Conservation (phyloP, 768 basidiomycete species). For the Gymnopilus dilepis region DNA sequence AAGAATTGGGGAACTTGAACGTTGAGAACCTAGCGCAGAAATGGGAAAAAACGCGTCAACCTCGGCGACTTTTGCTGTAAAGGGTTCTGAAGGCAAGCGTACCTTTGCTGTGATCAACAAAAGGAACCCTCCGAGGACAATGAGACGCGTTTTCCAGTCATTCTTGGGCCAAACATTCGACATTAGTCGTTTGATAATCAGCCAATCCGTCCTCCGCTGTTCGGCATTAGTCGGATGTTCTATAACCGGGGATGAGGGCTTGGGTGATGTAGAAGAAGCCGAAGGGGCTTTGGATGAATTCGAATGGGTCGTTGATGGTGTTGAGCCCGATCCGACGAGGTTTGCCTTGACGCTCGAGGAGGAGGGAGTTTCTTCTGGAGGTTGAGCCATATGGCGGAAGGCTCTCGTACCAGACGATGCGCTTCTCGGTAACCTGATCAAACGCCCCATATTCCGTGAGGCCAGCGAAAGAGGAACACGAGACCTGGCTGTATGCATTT, state of each 20-base stretch:
- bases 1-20: slow-evolving; percentile 99
- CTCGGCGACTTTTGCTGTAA: background rate
- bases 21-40: slow-evolving; percentile 73
- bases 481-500: too few relatives aligned
- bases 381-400: slow-evolving; percentile 11
- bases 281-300: too few relatives aligned
- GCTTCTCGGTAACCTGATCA: background rate
- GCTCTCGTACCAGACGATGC: background rate
- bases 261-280: background rate
- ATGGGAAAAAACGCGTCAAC: background rate
- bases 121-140: slow-evolving; percentile 83
- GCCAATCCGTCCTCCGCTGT: slow-evolving; percentile 83
- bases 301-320: too few relatives aligned
- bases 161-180: slow-evolving; percentile 91
- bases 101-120: slow-evolving; percentile 90
- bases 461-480: too few relatives aligned
- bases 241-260: background rate
- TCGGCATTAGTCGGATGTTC: slow-evolving; percentile 41
- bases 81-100: slow-evolving; percentile 24
- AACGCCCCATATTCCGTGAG: too few relatives aligned
- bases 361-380: slow-evolving; percentile 7
- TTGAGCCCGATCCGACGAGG: background rate
- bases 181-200: slow-evolving; percentile 80
- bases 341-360: background rate
- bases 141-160: slow-evolving; percentile 80